These are phyloP conservation scores for Kondoa subrosea DNA, from an alignment of 768 basidiomycete species.

Conservation along the genomic window DNA sequence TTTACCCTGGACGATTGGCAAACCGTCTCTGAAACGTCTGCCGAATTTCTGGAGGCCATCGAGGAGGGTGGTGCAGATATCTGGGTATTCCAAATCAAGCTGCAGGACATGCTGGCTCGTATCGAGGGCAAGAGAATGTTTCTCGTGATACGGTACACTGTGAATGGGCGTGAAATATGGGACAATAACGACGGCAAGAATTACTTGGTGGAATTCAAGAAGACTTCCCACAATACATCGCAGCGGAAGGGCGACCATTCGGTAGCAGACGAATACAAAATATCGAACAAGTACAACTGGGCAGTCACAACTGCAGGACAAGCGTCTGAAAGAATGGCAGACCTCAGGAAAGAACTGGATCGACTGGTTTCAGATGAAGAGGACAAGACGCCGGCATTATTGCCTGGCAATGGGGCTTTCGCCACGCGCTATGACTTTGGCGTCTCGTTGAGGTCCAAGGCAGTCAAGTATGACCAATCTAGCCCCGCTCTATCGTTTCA, in stretches of 20 bases:
- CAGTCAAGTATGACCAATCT: too few species aligned
- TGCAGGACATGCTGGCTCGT: conserved; percentile 62
- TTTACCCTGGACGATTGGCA: conserved; percentile 94
- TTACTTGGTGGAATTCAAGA: conserved; percentile 55
- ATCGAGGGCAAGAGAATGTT: conserved; percentile 65
- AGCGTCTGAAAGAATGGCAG: conserved; percentile 39
- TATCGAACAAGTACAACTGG: conserved; percentile 25
- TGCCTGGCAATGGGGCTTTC: conserved; percentile 10
- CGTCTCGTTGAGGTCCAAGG: conserved; percentile 31
- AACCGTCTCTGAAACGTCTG: conserved; percentile 83
- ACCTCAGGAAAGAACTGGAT: conserved; percentile 52
- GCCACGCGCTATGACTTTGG: conserved; percentile 34
- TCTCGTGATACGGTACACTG: conserved; percentile 49
- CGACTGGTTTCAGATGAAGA: conserved; percentile 39
- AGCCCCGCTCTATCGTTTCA: too few species aligned
- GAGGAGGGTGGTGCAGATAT: conserved; percentile 42
- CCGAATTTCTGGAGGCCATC: conserved; percentile 43
- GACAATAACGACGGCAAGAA: conserved; percentile 71
- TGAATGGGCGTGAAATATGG: conserved; percentile 66
- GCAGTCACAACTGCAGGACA: conserved; percentile 35
- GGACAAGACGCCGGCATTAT: background rate
- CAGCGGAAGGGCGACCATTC: conserved; percentile 4
- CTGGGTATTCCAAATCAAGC: conserved; percentile 55
- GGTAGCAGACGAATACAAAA: conserved; percentile 6
- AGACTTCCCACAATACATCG: conserved; percentile 20